Evolutionary conservation across 75 land plant genomes (phyloP).

Genomic region (Selaginella moellendorffii): DNA sequence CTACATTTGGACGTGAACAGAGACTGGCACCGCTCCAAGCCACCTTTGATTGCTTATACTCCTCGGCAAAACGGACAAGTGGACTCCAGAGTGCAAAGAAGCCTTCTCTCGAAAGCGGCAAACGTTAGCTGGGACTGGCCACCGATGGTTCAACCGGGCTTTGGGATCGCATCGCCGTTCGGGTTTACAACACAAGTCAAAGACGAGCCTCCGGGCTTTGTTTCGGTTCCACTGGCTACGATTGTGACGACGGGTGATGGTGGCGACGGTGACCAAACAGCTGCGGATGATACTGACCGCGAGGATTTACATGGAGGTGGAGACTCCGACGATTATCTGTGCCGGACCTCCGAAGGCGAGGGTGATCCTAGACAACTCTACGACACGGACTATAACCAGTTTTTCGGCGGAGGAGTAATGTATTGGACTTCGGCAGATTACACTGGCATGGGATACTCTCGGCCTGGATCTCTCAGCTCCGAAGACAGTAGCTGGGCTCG

Average conservation of each 20-base stretch:
- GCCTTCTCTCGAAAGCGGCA: constrained; percentile 13
- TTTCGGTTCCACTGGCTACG: constrained; percentile 27
- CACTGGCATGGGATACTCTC: constrained; percentile 59
- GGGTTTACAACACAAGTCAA: constrained; percentile 25
- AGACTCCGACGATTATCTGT: constrained; percentile 68
- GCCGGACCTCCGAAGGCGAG: constrained; percentile 47
- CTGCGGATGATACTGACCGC: constrained; percentile 30
- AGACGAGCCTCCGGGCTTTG: constrained; percentile 18
- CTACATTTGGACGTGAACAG: constrained; percentile 75
- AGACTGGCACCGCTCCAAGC: constrained; percentile 43
- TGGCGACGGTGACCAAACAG: constrained; percentile 27
- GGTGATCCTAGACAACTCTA: constrained; percentile 17
- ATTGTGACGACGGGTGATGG: constrained; percentile 23
- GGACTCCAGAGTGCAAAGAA: constrained; percentile 13
- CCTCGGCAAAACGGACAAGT: constrained; percentile 14
- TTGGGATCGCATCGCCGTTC: constrained; percentile 23
- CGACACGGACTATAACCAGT: constrained; percentile 56
- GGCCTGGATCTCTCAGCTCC: constrained; percentile 93
- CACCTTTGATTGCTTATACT: constrained; percentile 32
- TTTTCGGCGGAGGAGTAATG: constrained; percentile 98
- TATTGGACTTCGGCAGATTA: constrained; percentile 89
- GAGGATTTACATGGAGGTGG: constrained; percentile 38
- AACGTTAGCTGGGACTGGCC: constrained; percentile 69
- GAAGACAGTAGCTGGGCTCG: constrained; percentile 98
- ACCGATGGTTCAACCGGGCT: constrained; percentile 33